Base-by-base conservation (phyloP, 306 rosid species). In the Spatholobus suberectus region DNA sequence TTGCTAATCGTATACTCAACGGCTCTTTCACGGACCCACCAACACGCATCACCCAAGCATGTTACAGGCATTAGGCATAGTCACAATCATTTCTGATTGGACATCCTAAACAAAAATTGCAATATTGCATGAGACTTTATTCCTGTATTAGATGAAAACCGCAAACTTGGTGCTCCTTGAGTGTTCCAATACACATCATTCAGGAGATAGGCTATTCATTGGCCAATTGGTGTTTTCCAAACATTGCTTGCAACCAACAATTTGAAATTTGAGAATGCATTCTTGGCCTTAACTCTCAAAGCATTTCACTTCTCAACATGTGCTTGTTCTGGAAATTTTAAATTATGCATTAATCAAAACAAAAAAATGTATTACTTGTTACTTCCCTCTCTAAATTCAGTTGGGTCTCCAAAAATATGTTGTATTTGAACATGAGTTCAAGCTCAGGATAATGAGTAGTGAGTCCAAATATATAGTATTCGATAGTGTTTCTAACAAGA, bases 1-100 rank as follows among this genome's bases (percentile, higher is more conserved):
- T 89, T 81, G 96, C 96, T 5, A 51, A 85, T 70, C 98, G 72
- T 38, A 82, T 88, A 73, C 94, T 90, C 79, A 90, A 84, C 24
- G 98, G 97, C 51, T 63, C 95, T 15, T 54, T 86, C 21, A 86
- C 93, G 0, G 90, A 78, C 75, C 97, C 98, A 15, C 89, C 96
- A 32, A 66, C 86, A 84, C 94, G 90, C 20, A 87, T 95, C 62
- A 74, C 90, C 20, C 91, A 89, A 82, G 92, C 99, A 75, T 95
- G 99, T 81, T 76, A 83, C 35, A 84, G 85, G 84, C 87, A 55
- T 73, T 91, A 35, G 5, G 13, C 40, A 21, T 24, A 35, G 6
- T 47, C 26, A 8, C 4, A 59, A 44, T 43, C 47, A 69, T 76
- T 68, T 58, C 24, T 69, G 35, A 44, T 35, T 44, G 38, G 14